These are phyloP conservation scores for Vanilla planifolia DNA, from an alignment of 106 monocot genomes.

Conservation along the genomic window DNA sequence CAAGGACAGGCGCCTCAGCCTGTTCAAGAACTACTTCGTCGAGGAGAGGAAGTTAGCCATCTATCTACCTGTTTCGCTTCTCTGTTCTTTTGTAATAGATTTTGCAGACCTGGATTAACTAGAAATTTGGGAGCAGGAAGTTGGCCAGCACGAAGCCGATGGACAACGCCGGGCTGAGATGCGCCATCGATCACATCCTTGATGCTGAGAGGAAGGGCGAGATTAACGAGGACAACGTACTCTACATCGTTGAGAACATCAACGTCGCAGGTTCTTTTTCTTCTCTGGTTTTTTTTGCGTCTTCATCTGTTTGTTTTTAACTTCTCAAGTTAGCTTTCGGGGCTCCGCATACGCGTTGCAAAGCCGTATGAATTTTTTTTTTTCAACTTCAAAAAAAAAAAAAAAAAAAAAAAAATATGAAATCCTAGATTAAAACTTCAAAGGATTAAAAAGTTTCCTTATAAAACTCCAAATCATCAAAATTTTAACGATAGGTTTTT, in stretches of 20 bases:
- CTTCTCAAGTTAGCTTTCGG: too few species aligned
- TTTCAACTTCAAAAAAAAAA: too few species aligned
- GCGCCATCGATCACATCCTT: conserved; percentile 58
- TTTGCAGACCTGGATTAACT: background rate
- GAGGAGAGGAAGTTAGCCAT: conserved; percentile 45
- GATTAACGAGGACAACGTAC: conserved; percentile 55
- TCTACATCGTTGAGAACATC: conserved; percentile 67
- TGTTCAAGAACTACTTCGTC: conserved; percentile 52
- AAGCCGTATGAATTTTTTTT: too few species aligned
- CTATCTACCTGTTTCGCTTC: background rate
- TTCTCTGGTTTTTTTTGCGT: background rate
- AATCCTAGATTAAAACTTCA: too few species aligned
- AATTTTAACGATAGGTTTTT: too few species aligned
- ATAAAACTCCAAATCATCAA: too few species aligned
- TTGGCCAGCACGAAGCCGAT: conserved; percentile 25
- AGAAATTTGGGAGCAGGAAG: conserved; percentile 20
- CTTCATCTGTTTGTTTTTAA: background rate
- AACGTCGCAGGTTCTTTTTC: conserved; percentile 36
- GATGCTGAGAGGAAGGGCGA: conserved; percentile 52
- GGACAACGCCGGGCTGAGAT: conserved; percentile 19
- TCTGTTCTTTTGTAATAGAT: background rate
- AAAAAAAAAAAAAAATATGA: too few species aligned
- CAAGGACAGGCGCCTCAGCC: conserved; percentile 24
- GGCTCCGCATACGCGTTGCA: too few species aligned
- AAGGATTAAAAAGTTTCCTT: too few species aligned